A percentile compares a stretch with the other conserved stretches of the same genome.
Evolutionary conservation across 345 rosid species (phyloP).

Genomic region (Boechera divaricarpa): DNA sequence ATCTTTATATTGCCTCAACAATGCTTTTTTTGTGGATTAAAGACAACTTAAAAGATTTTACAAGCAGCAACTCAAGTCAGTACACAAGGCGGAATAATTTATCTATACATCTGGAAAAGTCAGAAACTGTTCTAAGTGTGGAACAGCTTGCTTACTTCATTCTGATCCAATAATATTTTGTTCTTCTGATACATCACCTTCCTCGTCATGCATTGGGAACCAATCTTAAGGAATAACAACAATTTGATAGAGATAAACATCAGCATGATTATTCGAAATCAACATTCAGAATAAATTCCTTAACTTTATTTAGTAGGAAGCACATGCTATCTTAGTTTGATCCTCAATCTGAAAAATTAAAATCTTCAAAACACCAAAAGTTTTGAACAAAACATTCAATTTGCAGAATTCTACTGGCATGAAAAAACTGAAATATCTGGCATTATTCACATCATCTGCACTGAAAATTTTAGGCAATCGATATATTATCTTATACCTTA

Average conservation of each 20-base stretch:
- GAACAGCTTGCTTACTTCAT: constrained; percentile 1
- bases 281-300: background rate
- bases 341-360: background rate
- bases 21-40: too few relatives aligned
- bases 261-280: background rate
- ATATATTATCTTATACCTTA: background rate
- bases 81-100: background rate
- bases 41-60: background rate
- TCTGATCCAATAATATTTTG: background rate
- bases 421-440: background rate
- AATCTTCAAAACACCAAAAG: background rate
- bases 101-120: background rate
- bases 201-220: background rate
- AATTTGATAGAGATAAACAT: background rate
- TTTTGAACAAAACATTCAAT: background rate
- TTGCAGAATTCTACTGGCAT: background rate
- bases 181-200: background rate
- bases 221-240: constrained; percentile 2
- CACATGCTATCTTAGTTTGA: constrained; percentile 4
- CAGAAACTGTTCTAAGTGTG: background rate
- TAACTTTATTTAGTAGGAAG: background rate
- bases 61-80: background rate
- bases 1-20: too few relatives aligned
- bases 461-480: background rate
- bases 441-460: background rate